Conservation (phyloP, 768 basidiomycete species). For the Mycena vulgaris region DNA sequence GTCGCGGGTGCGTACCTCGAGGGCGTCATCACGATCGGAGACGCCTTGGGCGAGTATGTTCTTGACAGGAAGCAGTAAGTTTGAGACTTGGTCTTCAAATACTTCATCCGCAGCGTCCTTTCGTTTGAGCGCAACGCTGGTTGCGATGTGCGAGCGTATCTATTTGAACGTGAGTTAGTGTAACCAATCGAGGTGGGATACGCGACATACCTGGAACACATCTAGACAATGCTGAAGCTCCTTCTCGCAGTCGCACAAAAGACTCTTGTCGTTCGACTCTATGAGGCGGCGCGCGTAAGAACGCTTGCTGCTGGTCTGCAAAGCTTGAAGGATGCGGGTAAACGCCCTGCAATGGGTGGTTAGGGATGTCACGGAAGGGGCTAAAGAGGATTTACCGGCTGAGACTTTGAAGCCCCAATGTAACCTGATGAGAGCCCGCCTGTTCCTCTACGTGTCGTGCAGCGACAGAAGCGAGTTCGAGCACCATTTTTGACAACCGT, state of each 20-base stretch:
- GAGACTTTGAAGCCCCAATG: constrained; percentile 25
- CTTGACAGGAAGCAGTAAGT: constrained; percentile 30
- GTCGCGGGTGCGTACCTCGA: not conserved
- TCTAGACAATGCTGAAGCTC: constrained; percentile 39
- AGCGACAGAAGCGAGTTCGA: constrained; percentile 31
- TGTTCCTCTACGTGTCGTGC: constrained; percentile 14
- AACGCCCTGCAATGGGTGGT: constrained; percentile 18
- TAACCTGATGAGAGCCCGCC: constrained; percentile 4
- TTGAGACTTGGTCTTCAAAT: constrained; percentile 21
- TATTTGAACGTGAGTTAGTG: not conserved
- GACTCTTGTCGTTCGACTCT: constrained; percentile 24
- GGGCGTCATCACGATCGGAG: not conserved
- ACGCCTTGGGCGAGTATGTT: not conserved
- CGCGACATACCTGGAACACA: constrained; percentile 31
- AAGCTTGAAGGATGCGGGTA: constrained; percentile 32
- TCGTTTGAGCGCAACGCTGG: constrained; percentile 26
- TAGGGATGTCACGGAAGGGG: not conserved
- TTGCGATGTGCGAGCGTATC: constrained; percentile 32
- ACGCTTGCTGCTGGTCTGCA: constrained; percentile 18
- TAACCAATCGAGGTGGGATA: not conserved
- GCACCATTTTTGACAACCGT: constrained; percentile 29
- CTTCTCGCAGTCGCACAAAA: constrained; percentile 35
- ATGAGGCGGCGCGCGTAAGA: constrained; percentile 31
- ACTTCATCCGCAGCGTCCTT: constrained; percentile 28
- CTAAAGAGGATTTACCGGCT: constrained; percentile 11